Percentiles rank a stretch among this genome's conserved stretches.
These are phyloP conservation scores for Tolypocladium endophyticum DNA, from an alignment of 2,329 filamentous ascomycete genomes.

Conservation along the genomic window DNA sequence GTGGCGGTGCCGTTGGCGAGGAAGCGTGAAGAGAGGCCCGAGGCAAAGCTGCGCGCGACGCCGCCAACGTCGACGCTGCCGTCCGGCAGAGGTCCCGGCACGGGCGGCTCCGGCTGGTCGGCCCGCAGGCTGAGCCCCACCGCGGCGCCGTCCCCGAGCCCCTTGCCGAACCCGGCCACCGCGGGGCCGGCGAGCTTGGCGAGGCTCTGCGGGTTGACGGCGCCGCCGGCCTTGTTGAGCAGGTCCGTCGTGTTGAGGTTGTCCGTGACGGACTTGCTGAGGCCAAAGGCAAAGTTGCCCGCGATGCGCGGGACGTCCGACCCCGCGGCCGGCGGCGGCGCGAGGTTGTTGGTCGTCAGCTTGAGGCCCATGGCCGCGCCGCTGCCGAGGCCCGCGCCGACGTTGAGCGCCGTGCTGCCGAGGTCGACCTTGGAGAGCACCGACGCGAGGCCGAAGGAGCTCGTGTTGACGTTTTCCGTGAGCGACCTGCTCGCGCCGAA, in stretches of 20 bases:
- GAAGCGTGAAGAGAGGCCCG: slow-evolving; percentile 18
- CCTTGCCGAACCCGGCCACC: slow-evolving; percentile 16
- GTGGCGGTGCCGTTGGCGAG: slow-evolving; percentile 18
- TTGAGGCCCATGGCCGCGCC: neutral
- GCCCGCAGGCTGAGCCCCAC: slow-evolving; percentile 18
- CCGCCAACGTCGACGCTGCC: slow-evolving; percentile 6
- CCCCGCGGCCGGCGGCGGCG: neutral
- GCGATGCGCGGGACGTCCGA: slow-evolving; percentile 4
- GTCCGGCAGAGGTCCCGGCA: neutral
- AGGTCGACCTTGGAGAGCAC: neutral
- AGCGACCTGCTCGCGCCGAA: neutral
- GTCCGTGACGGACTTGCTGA: slow-evolving; percentile 12
- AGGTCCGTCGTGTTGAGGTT: slow-evolving; percentile 10
- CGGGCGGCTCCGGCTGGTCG: slow-evolving; percentile 9
- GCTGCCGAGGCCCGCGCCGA: slow-evolving; percentile 6
- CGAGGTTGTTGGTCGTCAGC: neutral
- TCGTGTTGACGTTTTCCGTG: neutral
- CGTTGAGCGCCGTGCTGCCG: neutral
- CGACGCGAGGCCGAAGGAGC: neutral
- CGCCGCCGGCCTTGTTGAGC: slow-evolving; percentile 2
- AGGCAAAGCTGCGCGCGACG: slow-evolving; percentile 14
- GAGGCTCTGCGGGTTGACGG: slow-evolving; percentile 6
- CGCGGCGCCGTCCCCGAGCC: slow-evolving; percentile 4
- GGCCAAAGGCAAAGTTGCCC: slow-evolving; percentile 16
- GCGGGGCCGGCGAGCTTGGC: slow-evolving; percentile 7